Conservation (phyloP, 306 rosid species). For the Citrullus mucosospermus region DNA sequence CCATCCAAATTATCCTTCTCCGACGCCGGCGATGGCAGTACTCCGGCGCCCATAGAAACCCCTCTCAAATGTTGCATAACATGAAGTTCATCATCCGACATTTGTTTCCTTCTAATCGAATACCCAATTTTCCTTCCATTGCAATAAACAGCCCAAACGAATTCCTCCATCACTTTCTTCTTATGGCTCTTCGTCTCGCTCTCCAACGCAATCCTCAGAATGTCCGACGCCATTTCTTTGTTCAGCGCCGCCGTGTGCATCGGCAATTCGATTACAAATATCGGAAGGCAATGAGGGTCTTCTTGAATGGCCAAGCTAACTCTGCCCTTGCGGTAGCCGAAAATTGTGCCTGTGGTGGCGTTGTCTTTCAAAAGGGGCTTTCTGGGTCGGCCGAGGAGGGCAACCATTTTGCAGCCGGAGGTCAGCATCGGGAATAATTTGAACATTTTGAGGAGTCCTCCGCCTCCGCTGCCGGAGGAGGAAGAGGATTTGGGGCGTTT, state of each 20-base stretch:
- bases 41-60: slow-evolving; percentile 97
- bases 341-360: slow-evolving; percentile 80
- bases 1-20: slow-evolving; percentile 46
- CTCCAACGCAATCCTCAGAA: slow-evolving; percentile 80
- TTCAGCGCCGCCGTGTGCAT: slow-evolving; percentile 53
- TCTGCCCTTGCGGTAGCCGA: slow-evolving; percentile 77
- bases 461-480: background rate
- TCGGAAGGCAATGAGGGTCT: slow-evolving; percentile 77
- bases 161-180: slow-evolving; percentile 78
- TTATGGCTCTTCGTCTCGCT: slow-evolving; percentile 65
- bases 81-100: slow-evolving; percentile 75
- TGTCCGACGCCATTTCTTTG: slow-evolving; percentile 80
- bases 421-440: slow-evolving; percentile 83
- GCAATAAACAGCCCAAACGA: slow-evolving; percentile 85
- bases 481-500: slow-evolving; percentile 28
- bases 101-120: slow-evolving; percentile 59
- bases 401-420: slow-evolving; percentile 94
- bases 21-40: slow-evolving; percentile 38
- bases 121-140: slow-evolving; percentile 85
- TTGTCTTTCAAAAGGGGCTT: slow-evolving; percentile 68
- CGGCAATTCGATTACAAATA: slow-evolving; percentile 74
- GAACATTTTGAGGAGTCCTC: slow-evolving; percentile 43
- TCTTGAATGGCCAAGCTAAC: slow-evolving; percentile 84
- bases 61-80: slow-evolving; percentile 91
- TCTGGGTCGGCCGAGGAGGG: slow-evolving; percentile 62